These are phyloP conservation scores for Lycium barbarum DNA, from an alignment of 257 asterid genomes.

Conservation along the genomic window DNA sequence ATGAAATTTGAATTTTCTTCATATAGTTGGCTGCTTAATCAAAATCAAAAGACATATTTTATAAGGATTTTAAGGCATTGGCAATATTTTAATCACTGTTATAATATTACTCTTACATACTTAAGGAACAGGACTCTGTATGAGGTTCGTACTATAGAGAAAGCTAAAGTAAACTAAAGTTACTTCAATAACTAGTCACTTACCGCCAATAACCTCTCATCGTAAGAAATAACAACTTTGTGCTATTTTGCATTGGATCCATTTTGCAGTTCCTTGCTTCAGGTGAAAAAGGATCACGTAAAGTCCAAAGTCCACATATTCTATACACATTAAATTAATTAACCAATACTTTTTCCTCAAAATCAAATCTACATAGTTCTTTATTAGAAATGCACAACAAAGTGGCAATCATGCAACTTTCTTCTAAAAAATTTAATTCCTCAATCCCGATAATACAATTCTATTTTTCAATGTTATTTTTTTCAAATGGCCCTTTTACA, in stretches of 20 bases:
- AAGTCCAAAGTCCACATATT: conserved; percentile 10
- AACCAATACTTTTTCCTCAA: not conserved
- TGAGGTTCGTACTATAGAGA: not conserved
- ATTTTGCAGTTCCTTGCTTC: conserved; percentile 1
- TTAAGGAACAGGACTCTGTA: not conserved
- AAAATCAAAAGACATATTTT: not conserved
- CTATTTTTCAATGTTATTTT: not conserved
- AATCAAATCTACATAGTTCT: not conserved
- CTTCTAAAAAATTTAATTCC: not conserved
- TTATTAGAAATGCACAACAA: conserved; percentile 9
- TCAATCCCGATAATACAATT: conserved; percentile 3
- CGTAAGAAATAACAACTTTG: too few relatives aligned
- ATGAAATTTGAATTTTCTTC: too few relatives aligned
- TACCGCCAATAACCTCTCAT: too few relatives aligned
- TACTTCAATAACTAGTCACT: too few relatives aligned
- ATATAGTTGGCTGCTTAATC: not conserved
- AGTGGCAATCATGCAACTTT: conserved; percentile 6
- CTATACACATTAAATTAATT: not conserved
- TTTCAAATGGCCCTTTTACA: not conserved
- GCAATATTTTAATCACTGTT: not conserved
- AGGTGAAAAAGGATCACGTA: not conserved
- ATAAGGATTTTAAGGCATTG: not conserved
- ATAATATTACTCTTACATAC: not conserved
- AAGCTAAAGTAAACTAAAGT: not conserved
- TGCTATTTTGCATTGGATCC: conserved; percentile 16